Evolutionary conservation across 106 monocot genomes (phyloP).

Genomic region (Triglochin maritima): DNA sequence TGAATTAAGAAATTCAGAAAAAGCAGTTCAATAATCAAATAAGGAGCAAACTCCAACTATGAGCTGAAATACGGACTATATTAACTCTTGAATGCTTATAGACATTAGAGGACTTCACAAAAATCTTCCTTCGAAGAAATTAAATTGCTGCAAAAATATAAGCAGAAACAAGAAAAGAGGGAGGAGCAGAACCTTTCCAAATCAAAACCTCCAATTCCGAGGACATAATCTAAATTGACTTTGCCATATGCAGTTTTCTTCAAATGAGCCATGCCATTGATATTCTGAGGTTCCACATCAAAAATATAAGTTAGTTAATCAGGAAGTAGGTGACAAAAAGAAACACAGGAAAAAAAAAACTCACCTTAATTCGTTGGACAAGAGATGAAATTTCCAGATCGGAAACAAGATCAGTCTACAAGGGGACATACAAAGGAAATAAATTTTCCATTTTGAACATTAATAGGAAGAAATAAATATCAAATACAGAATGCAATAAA

Average conservation of each 20-base stretch:
- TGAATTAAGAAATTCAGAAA: too few relatives aligned
- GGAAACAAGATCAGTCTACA: conserved; percentile 79
- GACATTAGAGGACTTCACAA: too few relatives aligned
- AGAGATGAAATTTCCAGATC: conserved; percentile 57
- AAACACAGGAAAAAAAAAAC: background rate
- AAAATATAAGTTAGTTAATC: conserved; percentile 5
- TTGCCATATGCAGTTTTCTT: conserved; percentile 73
- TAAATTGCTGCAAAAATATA: background rate
- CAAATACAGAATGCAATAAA: too few relatives aligned
- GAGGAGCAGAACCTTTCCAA: conserved; percentile 66
- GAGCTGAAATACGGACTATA: too few relatives aligned
- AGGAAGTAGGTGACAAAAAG: background rate
- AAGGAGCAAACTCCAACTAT: too few relatives aligned
- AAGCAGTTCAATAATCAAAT: too few relatives aligned
- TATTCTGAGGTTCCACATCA: conserved; percentile 32
- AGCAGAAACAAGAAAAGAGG: background rate
- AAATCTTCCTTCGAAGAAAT: background rate
- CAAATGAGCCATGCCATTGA: conserved; percentile 85
- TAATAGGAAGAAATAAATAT: too few relatives aligned
- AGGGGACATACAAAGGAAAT: conserved; percentile 2
- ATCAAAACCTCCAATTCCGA: conserved; percentile 99
- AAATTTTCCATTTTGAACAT: too few relatives aligned
- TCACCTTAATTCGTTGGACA: conserved; percentile 69
- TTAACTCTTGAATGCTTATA: too few relatives aligned
- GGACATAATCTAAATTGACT: conserved; percentile 97